phyloP scores from a whole-genome alignment of 139 green algal genomes.

The Diplosphaera chodatii region DNA sequence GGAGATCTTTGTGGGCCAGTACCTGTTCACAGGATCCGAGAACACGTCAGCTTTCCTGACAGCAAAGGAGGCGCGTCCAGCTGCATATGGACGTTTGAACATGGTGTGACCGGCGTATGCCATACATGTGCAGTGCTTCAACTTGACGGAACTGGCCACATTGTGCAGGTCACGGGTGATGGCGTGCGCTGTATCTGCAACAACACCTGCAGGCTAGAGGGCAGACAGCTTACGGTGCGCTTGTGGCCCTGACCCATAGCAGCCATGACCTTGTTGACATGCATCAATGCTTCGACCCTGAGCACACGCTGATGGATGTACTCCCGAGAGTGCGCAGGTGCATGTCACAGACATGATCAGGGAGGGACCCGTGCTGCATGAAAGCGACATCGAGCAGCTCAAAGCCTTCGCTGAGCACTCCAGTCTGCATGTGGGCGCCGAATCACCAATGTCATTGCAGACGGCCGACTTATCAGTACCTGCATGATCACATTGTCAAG shows the following conservation, averaged over 20 bases:
- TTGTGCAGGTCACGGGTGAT: slow-evolving; percentile 14
- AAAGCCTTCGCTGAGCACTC: slow-evolving; percentile 4
- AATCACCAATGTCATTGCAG: too few species aligned
- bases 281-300: too few species aligned
- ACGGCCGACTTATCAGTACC: too few species aligned
- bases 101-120: too few species aligned
- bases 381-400: slow-evolving; percentile 11
- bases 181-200: slow-evolving; percentile 40
- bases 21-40: slow-evolving; percentile 84
- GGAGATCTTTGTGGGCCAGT: slow-evolving; percentile 78
- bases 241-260: too few species aligned
- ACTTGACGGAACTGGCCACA: too few species aligned
- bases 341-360: slow-evolving; percentile 11
- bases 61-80: slow-evolving; percentile 57
- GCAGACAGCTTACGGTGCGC: slow-evolving; percentile 49
- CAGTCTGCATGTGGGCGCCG: neutral
- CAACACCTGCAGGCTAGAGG: slow-evolving; percentile 53
- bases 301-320: too few species aligned
- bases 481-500: too few species aligned
- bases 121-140: too few species aligned
- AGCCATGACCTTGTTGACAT: too few species aligned
- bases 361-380: slow-evolving; percentile 2
- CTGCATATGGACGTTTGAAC: too few species aligned
- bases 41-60: slow-evolving; percentile 71
- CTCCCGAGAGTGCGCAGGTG: too few species aligned